Conservation (phyloP, 2,329 filamentous ascomycete species). For the Clonostachys byssicola region DNA sequence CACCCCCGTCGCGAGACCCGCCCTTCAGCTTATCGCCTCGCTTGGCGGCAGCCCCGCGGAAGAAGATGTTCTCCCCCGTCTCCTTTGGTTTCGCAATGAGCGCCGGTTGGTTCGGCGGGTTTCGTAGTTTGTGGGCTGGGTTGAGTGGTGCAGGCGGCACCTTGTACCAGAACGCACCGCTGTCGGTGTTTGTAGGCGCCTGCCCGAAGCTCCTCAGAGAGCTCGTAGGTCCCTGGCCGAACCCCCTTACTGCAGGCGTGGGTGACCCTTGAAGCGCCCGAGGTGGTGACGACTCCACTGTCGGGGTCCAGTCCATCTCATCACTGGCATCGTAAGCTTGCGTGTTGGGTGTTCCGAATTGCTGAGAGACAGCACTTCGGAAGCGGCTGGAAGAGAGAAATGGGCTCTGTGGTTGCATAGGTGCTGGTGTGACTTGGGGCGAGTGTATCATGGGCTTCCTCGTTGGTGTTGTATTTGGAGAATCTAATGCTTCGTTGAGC, state of each 20-base stretch:
- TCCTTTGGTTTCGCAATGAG: slow-evolving; percentile 37
- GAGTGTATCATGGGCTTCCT: too few species aligned
- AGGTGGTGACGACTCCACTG: slow-evolving; percentile 13
- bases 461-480: not conserved
- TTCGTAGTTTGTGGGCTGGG: slow-evolving; percentile 59
- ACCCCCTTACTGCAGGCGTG: slow-evolving; percentile 4
- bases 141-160: slow-evolving; percentile 65
- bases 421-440: too few species aligned
- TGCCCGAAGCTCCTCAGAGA: slow-evolving; percentile 31
- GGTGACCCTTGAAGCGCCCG: slow-evolving; percentile 36
- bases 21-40: slow-evolving; percentile 4
- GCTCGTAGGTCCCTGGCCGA: too few species aligned
- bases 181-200: slow-evolving; percentile 34
- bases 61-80: slow-evolving; percentile 42
- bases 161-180: slow-evolving; percentile 63
- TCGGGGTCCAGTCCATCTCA: slow-evolving; percentile 73
- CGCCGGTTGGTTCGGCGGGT: slow-evolving; percentile 53
- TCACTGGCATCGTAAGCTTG: slow-evolving; percentile 30
- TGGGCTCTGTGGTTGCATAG: too few species aligned
- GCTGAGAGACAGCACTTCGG: too few species aligned
- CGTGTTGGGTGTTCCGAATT: slow-evolving; percentile 8
- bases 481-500: slow-evolving; percentile 1
- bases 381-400: too few species aligned
- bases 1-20: slow-evolving; percentile 9
- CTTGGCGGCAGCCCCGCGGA: slow-evolving; percentile 7